Evolutionary conservation across 2,329 filamentous ascomycete genomes (phyloP), one percentile per base, ranked within the genome.

Genomic region (Dactylellina drechsleri): DNA sequence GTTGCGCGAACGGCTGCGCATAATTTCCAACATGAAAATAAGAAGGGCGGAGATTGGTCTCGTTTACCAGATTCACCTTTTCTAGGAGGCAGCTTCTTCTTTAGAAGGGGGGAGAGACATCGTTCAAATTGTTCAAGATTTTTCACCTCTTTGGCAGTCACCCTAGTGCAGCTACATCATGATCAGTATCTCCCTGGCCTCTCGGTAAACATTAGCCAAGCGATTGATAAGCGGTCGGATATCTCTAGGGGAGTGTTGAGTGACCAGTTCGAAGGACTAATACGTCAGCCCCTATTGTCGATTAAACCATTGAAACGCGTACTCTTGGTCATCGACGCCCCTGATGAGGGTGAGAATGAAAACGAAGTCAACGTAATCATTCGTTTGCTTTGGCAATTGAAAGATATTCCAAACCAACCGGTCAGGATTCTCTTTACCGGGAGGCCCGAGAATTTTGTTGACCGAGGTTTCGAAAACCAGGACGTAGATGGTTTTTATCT

Each of bases 311-410:
- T 8, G 16, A 15, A 16, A 13, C 59, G 28, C 15, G 28, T 26
- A 6, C 15, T 70, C 23, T 41, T 76, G 16, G 78, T 81, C 0
- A 77, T 81, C 31, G 80, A 81, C 73, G 80, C 80, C 1, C 70
- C 81, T 15, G 79, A 81, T 62, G 79, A 81, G 58, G 81, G 80
- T 56, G 78, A 79, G 0, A 28, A 54, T 5, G 76, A 80, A 18
- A 45, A 77, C 18, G 77, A 79, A 47, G 65, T 77, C 13, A 58
- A 53, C 45, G 5, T 56, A 2, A 79, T 83, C 12, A 78, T 83
- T 36, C 6, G 76, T 2, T 77, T 82, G 12, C 82, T 26, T 52
- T 28, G 13, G 31, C 45, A 73, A n/a, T 26, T 58, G 16, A 43
- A 65, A 47, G 12, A 60, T 36, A 47, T 47, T 18, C 77, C 4